These are phyloP conservation scores for Penicillium sp. DNA, from an alignment of 2,329 filamentous ascomycete genomes.

Conservation along the genomic window DNA sequence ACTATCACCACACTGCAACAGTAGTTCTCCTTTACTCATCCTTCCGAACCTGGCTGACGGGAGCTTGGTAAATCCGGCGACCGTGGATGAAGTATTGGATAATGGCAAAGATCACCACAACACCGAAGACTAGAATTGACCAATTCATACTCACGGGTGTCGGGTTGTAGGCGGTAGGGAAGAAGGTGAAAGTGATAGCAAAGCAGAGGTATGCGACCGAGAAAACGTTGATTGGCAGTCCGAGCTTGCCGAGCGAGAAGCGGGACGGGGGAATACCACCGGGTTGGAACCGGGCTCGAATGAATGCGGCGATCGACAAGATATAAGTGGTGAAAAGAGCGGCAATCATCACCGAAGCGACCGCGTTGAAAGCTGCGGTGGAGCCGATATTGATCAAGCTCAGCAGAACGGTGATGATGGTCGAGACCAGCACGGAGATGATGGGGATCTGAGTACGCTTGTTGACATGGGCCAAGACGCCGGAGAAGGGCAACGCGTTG, in stretches of 20 bases:
- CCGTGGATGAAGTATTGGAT: slow-evolving; percentile 22
- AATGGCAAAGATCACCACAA: slow-evolving; percentile 24
- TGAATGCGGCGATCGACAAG: slow-evolving; percentile 34
- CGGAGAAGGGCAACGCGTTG: slow-evolving; percentile 36
- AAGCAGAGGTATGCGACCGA: slow-evolving; percentile 27
- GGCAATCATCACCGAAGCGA: slow-evolving; percentile 53
- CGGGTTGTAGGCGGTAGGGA: slow-evolving; percentile 27
- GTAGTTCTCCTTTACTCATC: slow-evolving; percentile 2
- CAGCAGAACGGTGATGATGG: slow-evolving; percentile 37
- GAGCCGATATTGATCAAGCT: slow-evolving; percentile 54
- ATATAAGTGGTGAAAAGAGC: slow-evolving; percentile 55
- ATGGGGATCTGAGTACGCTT: slow-evolving; percentile 42
- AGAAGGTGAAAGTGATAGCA: slow-evolving; percentile 31
- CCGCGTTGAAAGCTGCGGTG: slow-evolving; percentile 53
- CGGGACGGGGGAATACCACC: slow-evolving; percentile 20
- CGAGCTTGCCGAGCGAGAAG: slow-evolving; percentile 28
- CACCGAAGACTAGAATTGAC: slow-evolving; percentile 26
- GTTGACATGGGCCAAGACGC: slow-evolving; percentile 31
- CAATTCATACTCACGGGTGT: slow-evolving; percentile 25
- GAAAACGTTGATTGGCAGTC: slow-evolving; percentile 30
- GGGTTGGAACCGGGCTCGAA: slow-evolving; percentile 21
- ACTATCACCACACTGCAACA: background rate
- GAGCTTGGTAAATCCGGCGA: slow-evolving; percentile 20
- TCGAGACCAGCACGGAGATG: slow-evolving; percentile 36
- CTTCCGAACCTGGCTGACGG: slow-evolving; percentile 25